Conservation (phyloP, 371 early-diverging fungal species). For the Mortierella sp. region DNA sequence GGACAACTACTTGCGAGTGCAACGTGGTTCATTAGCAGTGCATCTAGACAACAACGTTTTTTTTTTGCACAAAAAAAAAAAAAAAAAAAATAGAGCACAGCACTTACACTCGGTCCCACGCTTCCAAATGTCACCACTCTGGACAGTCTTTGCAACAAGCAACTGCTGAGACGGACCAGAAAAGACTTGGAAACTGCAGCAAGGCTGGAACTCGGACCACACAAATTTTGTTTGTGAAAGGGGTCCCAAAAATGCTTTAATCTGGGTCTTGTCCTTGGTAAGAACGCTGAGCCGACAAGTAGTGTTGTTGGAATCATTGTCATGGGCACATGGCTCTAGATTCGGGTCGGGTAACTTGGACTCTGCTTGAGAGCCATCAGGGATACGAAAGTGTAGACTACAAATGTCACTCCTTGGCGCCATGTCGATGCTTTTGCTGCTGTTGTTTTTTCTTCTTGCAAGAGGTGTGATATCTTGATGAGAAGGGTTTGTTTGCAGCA, state of each 20-base stretch:
- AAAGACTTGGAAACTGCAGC: conserved; percentile 27
- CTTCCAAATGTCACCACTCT: conserved; percentile 25
- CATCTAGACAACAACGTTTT: too few relatives aligned
- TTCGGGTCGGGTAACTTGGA: too few relatives aligned
- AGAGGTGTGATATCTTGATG: too few relatives aligned
- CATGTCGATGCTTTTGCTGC: neutral
- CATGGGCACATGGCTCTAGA: neutral
- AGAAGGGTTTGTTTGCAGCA: too few relatives aligned
- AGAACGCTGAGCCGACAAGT: conserved; percentile 29
- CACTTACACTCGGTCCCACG: conserved; percentile 31
- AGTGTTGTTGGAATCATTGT: neutral
- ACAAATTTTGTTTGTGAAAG: neutral
- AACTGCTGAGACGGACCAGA: neutral
- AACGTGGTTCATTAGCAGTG: neutral
- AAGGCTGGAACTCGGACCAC: neutral
- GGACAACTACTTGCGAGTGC: conserved; percentile 4
- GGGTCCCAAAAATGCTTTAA: conserved; percentile 11
- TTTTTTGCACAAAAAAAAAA: neutral
- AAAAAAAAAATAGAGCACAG: neutral
- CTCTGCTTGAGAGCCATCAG: conserved; percentile 3
- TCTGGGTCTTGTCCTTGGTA: conserved; percentile 17
- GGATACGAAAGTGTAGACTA: conserved; percentile 36
- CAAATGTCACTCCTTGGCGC: conserved; percentile 10
- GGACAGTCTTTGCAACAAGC: conserved; percentile 19
- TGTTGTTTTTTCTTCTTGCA: neutral